Percentiles rank a stretch among this genome's conserved stretches.
phyloP scores from a whole-genome alignment of 2,329 filamentous ascomycete species.

The Pseudopithomyces chartarum region DNA sequence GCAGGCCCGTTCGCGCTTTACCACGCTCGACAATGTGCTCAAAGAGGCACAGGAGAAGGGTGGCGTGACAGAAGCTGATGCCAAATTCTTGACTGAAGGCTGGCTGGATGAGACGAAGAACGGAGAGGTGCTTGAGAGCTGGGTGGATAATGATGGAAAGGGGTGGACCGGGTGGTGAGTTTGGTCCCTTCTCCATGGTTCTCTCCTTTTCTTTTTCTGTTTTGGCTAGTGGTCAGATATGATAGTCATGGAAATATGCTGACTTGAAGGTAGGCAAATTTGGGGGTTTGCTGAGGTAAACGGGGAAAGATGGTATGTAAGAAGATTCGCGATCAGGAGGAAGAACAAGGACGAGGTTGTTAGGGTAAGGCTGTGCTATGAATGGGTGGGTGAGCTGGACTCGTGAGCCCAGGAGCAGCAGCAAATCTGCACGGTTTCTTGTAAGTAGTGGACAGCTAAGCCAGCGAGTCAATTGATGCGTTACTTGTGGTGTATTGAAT shows the following conservation, averaged over 20 bases:
- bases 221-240: constrained; percentile 6
- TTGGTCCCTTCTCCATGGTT: constrained; percentile 5
- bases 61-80: constrained; percentile 24
- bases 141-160: constrained; percentile 37
- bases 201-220: constrained; percentile 25
- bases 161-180: constrained; percentile 43
- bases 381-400: constrained; percentile 34
- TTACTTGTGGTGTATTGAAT: too few species aligned
- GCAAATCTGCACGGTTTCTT: background rate
- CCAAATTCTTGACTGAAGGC: constrained; percentile 27
- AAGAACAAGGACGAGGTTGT: constrained; percentile 34
- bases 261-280: constrained; percentile 18
- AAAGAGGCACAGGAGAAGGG: constrained; percentile 29
- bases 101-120: constrained; percentile 37
- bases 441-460: too few species aligned
- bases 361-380: constrained; percentile 41
- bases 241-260: background rate
- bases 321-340: constrained; percentile 41
- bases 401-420: background rate
- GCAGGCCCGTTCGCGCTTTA: constrained; percentile 62
- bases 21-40: constrained; percentile 33
- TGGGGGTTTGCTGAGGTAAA: constrained; percentile 41
- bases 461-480: too few species aligned
- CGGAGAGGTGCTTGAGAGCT: constrained; percentile 41
- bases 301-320: constrained; percentile 36